phyloP scores from a whole-genome alignment of 1,284 basidiomycete genomes.

The Somion occarium region DNA sequence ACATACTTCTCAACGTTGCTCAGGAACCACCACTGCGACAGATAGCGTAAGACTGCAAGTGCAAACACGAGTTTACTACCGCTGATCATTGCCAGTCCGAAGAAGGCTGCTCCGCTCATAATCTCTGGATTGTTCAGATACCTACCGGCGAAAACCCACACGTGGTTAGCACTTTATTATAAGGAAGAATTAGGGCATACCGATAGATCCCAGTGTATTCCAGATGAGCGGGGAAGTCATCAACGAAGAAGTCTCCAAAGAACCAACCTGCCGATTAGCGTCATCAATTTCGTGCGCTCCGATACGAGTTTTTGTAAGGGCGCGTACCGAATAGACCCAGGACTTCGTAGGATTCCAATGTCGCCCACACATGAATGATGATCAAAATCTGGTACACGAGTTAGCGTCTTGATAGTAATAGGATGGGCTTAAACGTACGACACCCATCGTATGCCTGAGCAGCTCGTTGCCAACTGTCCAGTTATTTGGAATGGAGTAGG shows the following conservation, averaged over 20 bases:
- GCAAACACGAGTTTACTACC: constrained; percentile 83
- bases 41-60: constrained; percentile 81
- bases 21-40: constrained; percentile 92
- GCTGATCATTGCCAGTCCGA: constrained; percentile 88
- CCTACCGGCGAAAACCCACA: constrained; percentile 33
- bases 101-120: constrained; percentile 94
- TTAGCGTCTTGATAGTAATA: neutral
- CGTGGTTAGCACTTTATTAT: too few relatives aligned
- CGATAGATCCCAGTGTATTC: constrained; percentile 97
- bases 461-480: constrained; percentile 92
- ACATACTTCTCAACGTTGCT: constrained; percentile 81
- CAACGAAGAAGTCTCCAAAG: constrained; percentile 97
- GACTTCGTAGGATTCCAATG: constrained; percentile 86
- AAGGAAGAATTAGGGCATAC: too few relatives aligned
- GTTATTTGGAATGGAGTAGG: constrained; percentile 73
- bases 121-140: constrained; percentile 96
- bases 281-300: constrained; percentile 5
- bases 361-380: constrained; percentile 88
- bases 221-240: constrained; percentile 86
- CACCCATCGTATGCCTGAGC: constrained; percentile 82
- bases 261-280: constrained; percentile 71
- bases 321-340: constrained; percentile 82
- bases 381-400: constrained; percentile 75
- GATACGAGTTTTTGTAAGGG: neutral
- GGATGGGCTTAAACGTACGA: constrained; percentile 43